Percentiles rank a stretch among this genome's conserved stretches.
Evolutionary conservation across 352 stramenopile genomes (phyloP).

Genomic region (Phytophthora rubi): DNA sequence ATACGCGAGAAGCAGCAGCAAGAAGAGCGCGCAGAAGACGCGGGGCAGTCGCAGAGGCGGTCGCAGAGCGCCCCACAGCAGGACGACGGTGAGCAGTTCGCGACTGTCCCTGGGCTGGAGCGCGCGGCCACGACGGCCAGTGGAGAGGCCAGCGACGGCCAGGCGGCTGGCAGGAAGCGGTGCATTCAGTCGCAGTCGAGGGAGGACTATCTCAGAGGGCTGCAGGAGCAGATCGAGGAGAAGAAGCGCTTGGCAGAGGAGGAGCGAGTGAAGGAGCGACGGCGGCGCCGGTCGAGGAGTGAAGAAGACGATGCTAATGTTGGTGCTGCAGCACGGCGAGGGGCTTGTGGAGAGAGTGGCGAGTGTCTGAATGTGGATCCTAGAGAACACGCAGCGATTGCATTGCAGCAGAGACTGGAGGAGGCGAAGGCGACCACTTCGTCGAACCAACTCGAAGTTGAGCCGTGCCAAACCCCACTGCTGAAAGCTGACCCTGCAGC

Average conservation of each 20-base stretch:
- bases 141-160: neutral
- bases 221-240: constrained; percentile 60
- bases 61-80: constrained; percentile 36
- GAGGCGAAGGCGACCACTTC: neutral
- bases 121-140: neutral
- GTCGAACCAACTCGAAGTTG: constrained; percentile 27
- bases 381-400: neutral
- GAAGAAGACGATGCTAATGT: neutral
- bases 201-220: constrained; percentile 45
- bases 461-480: neutral
- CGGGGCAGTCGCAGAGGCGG: neutral
- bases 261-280: constrained; percentile 8
- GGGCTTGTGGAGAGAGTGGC: neutral
- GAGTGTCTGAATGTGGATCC: neutral
- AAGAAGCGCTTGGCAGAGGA: constrained; percentile 39
- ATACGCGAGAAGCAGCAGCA: constrained; percentile 53
- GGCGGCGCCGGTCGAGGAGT: neutral
- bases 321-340: neutral
- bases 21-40: neutral
- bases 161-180: constrained; percentile 5
- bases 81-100: neutral
- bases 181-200: constrained; percentile 16
- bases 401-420: neutral
- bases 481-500: constrained; percentile 5
- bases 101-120: neutral